Conservation (phyloP, 1,284 basidiomycete genomes). For the Porphyrellus sp. region DNA sequence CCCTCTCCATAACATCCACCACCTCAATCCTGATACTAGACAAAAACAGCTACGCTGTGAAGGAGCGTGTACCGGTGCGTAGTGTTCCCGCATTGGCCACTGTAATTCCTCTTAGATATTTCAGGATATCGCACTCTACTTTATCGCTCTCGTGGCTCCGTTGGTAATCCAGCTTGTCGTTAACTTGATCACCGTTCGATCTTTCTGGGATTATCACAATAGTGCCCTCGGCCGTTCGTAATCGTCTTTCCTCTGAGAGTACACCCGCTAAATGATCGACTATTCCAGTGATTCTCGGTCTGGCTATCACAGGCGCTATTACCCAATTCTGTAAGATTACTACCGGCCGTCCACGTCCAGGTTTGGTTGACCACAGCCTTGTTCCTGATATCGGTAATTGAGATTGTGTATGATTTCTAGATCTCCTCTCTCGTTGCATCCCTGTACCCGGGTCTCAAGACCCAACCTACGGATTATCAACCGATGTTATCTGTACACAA, state of each 20-base stretch:
- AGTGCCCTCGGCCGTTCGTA: slow-evolving; percentile 70
- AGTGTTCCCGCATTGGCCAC: slow-evolving; percentile 1
- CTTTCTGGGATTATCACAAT: slow-evolving; percentile 88
- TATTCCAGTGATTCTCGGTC: slow-evolving; percentile 62
- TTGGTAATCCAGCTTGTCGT: slow-evolving; percentile 65
- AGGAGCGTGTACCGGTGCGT: slow-evolving; percentile 82
- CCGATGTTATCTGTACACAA: slow-evolving; percentile 77
- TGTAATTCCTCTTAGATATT: neutral
- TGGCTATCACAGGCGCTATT: slow-evolving; percentile 74
- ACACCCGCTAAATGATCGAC: neutral
- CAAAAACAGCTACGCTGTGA: slow-evolving; percentile 69
- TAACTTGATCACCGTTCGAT: slow-evolving; percentile 68
- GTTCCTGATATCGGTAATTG: neutral
- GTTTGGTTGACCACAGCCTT: slow-evolving; percentile 34
- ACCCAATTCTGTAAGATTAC: slow-evolving; percentile 87
- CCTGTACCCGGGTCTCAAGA: slow-evolving; percentile 66
- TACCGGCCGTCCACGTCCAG: slow-evolving; percentile 87
- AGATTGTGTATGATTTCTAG: slow-evolving; percentile 36
- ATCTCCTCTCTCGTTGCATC: slow-evolving; percentile 81
- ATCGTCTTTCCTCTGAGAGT: slow-evolving; percentile 16
- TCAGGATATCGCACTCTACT: slow-evolving; percentile 56
- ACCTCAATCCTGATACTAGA: slow-evolving; percentile 29
- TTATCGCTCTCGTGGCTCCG: slow-evolving; percentile 71
- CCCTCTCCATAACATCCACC: slow-evolving; percentile 4
- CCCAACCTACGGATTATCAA: slow-evolving; percentile 72